A percentile compares a stretch with the other conserved stretches of the same genome.
Evolutionary conservation across 495 filamentous ascomycete genomes (phyloP).

Genomic region (Tuber melanosporum): DNA sequence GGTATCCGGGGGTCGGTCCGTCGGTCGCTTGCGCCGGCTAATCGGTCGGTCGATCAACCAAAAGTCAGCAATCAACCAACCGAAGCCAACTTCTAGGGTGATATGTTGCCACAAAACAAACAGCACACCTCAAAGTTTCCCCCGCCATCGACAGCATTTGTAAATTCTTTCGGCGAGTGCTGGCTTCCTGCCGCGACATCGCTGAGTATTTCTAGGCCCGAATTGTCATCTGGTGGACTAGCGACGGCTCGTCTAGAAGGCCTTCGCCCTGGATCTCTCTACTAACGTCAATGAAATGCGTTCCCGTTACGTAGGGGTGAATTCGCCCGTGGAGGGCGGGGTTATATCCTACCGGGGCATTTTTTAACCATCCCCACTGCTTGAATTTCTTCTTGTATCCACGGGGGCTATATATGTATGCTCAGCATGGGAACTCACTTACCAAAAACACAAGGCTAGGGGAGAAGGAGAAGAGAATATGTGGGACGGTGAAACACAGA

Average conservation of each 20-base stretch:
- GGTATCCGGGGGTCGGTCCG: not conserved
- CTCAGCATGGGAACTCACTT: not conserved
- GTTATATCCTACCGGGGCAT: conserved; percentile 1
- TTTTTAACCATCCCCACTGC: conserved; percentile 2
- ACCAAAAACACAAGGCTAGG: not conserved
- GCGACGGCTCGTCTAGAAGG: not conserved
- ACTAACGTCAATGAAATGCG: not conserved
- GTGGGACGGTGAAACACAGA: not conserved
- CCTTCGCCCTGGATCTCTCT: conserved; percentile 4
- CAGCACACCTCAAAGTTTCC: not conserved
- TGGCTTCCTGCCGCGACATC: not conserved
- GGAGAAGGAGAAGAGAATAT: not conserved
- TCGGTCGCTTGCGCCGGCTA: not conserved
- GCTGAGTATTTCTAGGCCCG: not conserved
- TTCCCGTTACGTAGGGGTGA: not conserved
- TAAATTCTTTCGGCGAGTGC: not conserved
- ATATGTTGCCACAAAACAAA: not conserved
- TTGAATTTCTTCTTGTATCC: conserved; percentile 4
- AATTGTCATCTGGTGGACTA: not conserved
- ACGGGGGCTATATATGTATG: not conserved
- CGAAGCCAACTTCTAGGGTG: not conserved
- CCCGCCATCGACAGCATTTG: not conserved
- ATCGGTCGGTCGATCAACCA: not conserved
- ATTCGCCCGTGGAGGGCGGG: not conserved
- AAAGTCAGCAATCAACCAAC: not conserved